Conservation (phyloP, 345 rosid species). For the Cardiospermum halicacabum region DNA sequence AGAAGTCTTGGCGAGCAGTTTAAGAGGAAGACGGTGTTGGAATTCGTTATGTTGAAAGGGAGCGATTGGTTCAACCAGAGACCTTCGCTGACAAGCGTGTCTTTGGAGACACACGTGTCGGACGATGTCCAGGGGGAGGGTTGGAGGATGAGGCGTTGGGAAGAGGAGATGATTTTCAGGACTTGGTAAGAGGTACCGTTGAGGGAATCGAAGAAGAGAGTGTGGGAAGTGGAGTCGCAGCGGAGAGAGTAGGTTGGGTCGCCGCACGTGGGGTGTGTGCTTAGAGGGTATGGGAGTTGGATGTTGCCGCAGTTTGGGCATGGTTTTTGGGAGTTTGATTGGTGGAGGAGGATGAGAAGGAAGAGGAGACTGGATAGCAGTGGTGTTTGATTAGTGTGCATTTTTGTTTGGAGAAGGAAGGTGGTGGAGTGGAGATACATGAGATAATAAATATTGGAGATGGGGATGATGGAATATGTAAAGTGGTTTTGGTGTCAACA, state of each 20-base stretch:
- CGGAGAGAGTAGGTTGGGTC: constrained; percentile 42
- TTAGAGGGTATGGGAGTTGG: constrained; percentile 51
- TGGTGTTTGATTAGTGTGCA: neutral
- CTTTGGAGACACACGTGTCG: constrained; percentile 38
- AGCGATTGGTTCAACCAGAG: constrained; percentile 46
- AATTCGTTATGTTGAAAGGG: constrained; percentile 56
- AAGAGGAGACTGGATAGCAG: constrained; percentile 1
- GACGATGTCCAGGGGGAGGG: constrained; percentile 41
- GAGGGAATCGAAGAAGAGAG: constrained; percentile 45
- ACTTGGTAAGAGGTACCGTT: constrained; percentile 56
- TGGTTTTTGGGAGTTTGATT: constrained; percentile 29
- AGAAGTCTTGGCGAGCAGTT: constrained; percentile 60
- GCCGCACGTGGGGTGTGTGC: constrained; percentile 52
- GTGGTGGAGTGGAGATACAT: constrained; percentile 10
- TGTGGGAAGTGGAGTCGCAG: constrained; percentile 30
- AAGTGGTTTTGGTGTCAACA: constrained; percentile 20
- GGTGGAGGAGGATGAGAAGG: constrained; percentile 11
- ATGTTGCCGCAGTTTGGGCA: constrained; percentile 50
- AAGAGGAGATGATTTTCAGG: constrained; percentile 29
- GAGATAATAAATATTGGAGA: constrained; percentile 22
- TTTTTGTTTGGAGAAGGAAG: constrained; percentile 1
- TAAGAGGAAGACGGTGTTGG: constrained; percentile 55
- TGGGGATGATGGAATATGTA: constrained; percentile 24
- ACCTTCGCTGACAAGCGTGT: constrained; percentile 45
- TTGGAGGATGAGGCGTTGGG: constrained; percentile 44